Evolutionary conservation across 2,329 filamentous ascomycete species (phyloP).

Genomic region (Ceratocystis diversiconidia): DNA sequence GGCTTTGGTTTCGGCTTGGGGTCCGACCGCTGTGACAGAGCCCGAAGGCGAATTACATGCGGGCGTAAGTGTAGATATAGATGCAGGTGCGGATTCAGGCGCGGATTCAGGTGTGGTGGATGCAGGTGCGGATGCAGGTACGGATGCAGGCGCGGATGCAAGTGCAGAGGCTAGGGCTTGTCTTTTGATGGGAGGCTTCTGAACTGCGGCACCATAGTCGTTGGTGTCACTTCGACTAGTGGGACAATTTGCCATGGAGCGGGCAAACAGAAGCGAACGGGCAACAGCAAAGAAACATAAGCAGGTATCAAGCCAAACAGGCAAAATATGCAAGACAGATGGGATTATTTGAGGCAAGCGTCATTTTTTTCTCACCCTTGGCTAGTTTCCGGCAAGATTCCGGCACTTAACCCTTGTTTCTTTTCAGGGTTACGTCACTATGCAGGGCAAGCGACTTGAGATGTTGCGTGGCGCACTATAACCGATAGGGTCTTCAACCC

Average conservation of each 20-base stretch:
- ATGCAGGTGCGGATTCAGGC: background rate
- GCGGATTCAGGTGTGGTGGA: background rate
- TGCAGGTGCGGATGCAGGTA: background rate
- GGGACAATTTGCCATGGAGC: conserved; percentile 4
- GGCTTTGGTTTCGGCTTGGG: background rate
- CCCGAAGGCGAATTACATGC: background rate
- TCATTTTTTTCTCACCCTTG: background rate
- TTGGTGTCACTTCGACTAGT: background rate
- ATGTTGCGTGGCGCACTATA: too few species aligned
- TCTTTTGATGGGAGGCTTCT: background rate
- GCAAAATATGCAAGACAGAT: conserved; percentile 1
- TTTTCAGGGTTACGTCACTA: background rate
- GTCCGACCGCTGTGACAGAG: background rate
- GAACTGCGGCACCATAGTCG: too few species aligned
- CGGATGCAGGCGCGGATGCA: background rate
- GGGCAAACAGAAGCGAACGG: background rate
- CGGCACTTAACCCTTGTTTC: background rate
- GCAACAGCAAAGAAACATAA: background rate
- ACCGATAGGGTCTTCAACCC: too few species aligned
- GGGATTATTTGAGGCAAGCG: background rate
- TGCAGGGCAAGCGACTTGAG: background rate
- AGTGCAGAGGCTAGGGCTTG: background rate
- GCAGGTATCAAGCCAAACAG: background rate
- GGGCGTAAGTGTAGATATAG: background rate
- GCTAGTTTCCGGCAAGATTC: background rate